phyloP scores from a whole-genome alignment of 2,329 filamentous ascomycete genomes.

The Colletotrichum karsti region DNA sequence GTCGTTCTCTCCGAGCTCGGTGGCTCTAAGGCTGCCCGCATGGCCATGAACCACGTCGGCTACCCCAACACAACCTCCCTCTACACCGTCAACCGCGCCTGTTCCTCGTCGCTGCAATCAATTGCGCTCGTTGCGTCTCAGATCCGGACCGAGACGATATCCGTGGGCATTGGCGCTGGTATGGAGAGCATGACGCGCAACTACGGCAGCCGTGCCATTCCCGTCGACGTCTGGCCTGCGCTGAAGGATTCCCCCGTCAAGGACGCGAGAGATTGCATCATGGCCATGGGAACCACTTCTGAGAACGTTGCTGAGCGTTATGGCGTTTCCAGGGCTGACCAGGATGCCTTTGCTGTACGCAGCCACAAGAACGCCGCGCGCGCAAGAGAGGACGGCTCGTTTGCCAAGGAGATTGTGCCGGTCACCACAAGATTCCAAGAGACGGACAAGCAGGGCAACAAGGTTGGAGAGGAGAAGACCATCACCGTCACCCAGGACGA shows the following conservation, averaged over 20 bases:
- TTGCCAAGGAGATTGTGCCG: slow-evolving; percentile 82
- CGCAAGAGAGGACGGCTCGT: slow-evolving; percentile 75
- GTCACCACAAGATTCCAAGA: slow-evolving; percentile 77
- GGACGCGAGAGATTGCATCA: slow-evolving; percentile 85
- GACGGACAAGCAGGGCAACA: slow-evolving; percentile 66
- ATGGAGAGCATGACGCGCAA: slow-evolving; percentile 98
- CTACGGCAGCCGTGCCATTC: slow-evolving; percentile 87
- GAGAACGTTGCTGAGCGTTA: slow-evolving; percentile 89
- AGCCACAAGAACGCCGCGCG: slow-evolving; percentile 78
- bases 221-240: slow-evolving; percentile 80
- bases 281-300: slow-evolving; percentile 91
- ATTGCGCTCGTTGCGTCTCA: slow-evolving; percentile 78
- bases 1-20: slow-evolving; percentile 92
- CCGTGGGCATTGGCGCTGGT: slow-evolving; percentile 81
- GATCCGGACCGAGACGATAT: slow-evolving; percentile 78
- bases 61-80: slow-evolving; percentile 77
- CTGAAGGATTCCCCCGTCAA: slow-evolving; percentile 70
- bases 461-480: slow-evolving; percentile 62
- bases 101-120: slow-evolving; percentile 79
- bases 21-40: slow-evolving; percentile 88
- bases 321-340: slow-evolving; percentile 75
- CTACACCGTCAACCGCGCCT: slow-evolving; percentile 90
- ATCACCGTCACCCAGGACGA: slow-evolving; percentile 82
- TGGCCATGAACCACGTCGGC: slow-evolving; percentile 88
- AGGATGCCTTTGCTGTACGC: slow-evolving; percentile 82